phyloP scores from a whole-genome alignment of 2,329 filamentous ascomycete species.

The Ophiocordyceps australis region DNA sequence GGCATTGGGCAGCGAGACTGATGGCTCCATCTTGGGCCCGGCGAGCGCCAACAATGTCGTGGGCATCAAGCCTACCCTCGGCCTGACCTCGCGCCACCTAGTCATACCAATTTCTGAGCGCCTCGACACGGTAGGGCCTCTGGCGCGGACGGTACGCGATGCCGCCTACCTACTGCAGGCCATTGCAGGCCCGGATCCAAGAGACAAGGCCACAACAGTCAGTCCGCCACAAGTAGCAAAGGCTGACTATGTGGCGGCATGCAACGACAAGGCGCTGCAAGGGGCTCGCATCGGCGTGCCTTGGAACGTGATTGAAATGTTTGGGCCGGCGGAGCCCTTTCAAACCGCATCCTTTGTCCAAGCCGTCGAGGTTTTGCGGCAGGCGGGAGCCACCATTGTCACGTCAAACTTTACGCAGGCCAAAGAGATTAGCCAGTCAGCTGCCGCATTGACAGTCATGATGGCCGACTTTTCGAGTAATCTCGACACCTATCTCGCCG shows the following conservation, averaged over 20 bases:
- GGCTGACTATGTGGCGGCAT: no score
- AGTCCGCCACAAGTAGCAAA: constrained; percentile 26
- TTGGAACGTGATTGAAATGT: constrained; percentile 19
- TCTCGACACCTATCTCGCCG: constrained; percentile 24
- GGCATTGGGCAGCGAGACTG: constrained; percentile 36
- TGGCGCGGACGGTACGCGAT: constrained; percentile 44
- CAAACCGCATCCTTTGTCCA: not conserved
- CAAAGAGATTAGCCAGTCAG: no score
- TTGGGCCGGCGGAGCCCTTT: no score
- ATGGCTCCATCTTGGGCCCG: constrained; percentile 17
- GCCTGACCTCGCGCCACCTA: not conserved
- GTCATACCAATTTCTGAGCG: constrained; percentile 37
- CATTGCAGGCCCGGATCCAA: constrained; percentile 39
- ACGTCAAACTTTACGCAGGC: not conserved
- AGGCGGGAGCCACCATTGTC: not conserved
- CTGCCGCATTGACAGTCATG: not conserved
- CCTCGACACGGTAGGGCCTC: constrained; percentile 44
- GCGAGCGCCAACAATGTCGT: constrained; percentile 16
- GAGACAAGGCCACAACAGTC: constrained; percentile 40
- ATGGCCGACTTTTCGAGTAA: not conserved
- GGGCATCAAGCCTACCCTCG: not conserved
- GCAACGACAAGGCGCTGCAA: constrained; percentile 24
- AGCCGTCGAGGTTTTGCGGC: not conserved
- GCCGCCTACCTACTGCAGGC: constrained; percentile 40
- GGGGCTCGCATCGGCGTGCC: constrained; percentile 48